Base-by-base conservation (phyloP, 352 stramenopile genomes). In the Globisporangium splendens region DNA sequence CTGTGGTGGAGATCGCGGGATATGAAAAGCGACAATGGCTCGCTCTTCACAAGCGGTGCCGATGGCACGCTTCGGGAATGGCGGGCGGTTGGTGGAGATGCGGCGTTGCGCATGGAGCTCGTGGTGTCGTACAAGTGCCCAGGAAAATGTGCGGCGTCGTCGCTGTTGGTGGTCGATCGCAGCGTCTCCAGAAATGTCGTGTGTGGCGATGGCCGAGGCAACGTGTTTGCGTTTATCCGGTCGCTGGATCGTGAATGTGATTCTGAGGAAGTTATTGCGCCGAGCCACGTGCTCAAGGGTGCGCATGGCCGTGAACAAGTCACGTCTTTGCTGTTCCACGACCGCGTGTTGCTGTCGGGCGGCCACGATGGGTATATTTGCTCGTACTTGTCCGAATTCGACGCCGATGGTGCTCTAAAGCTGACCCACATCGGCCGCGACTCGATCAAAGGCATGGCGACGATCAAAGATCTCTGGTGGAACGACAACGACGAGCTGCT, bases 281-380 rank as follows among this genome's bases (percentile, higher is more conserved):
- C 82, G 18, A 50, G 50, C 8, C 50, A 73, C 13, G 67, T 84
- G 10, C 51, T 90, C 7, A 82, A 75, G 54, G 64, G 71, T 33
- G 65, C 79, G 20, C 82, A 94, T 49, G 80, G 80, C 8, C 82
- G 84, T 47, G 78, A 90, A 43, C 69, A 89, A 52, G 79, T 95
- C 46, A 68, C 86, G 28, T 78, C 77, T 20, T 49, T 94, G 24
- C 20, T 89, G 35, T 61, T 79, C 20, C 63, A 64, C 50, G 46
- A 74, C 46, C 22, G 62, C n/a, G 35, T 81, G 21, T 43, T 92
- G 54, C 64, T 88, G 50, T 91, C 83, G 11, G 79, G 83, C 24
- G 85, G 87, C 18, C 83, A 95, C 59, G 87, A 96, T 46, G 87
- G 87, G 8, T 90, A 88, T 60, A 88, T 95, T 59, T 90, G 77